These are phyloP conservation scores for Podospora appendiculata DNA, from an alignment of 495 filamentous ascomycete genomes.

Conservation along the genomic window DNA sequence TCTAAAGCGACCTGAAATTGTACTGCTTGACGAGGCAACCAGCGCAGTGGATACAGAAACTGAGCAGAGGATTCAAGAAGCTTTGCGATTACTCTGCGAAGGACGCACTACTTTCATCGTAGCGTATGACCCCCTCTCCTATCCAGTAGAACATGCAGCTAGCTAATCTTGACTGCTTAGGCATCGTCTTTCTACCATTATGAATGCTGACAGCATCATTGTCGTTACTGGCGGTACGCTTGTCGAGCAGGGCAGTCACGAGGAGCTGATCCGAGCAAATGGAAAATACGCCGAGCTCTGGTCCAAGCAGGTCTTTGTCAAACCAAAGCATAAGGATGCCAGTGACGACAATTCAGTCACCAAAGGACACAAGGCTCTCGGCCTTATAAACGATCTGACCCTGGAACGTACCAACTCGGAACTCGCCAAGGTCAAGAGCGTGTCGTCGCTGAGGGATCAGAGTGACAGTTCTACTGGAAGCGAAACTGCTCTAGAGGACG, in stretches of 20 bases:
- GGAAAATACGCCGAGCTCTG: constrained; percentile 59
- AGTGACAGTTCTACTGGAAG: background rate
- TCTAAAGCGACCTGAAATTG: constrained; percentile 45
- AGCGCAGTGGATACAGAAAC: constrained; percentile 58
- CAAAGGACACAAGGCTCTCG: constrained; percentile 21
- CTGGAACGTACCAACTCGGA: constrained; percentile 23
- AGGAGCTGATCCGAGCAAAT: constrained; percentile 45
- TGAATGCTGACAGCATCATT: constrained; percentile 61
- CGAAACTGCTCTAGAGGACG: background rate
- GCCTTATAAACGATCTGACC: constrained; percentile 35
- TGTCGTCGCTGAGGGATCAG: constrained; percentile 4
- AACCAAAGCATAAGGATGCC: constrained; percentile 32
- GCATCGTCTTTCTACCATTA: constrained; percentile 62
- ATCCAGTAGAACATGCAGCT: background rate
- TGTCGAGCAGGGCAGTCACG: constrained; percentile 57
- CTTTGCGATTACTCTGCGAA: constrained; percentile 48
- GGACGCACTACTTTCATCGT: constrained; percentile 56
- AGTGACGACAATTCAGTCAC: constrained; percentile 4
- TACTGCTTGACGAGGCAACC: constrained; percentile 50
- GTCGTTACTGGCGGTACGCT: constrained; percentile 59
- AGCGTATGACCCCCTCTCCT: constrained; percentile 39
- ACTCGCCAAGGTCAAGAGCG: constrained; percentile 27
- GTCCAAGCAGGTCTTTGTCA: constrained; percentile 51
- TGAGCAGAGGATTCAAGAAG: constrained; percentile 64
- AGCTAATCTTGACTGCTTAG: constrained; percentile 20